These are phyloP conservation scores for Pichia sp. DNA, from an alignment of 1,139 yeast genomes.

Conservation along the genomic window DNA sequence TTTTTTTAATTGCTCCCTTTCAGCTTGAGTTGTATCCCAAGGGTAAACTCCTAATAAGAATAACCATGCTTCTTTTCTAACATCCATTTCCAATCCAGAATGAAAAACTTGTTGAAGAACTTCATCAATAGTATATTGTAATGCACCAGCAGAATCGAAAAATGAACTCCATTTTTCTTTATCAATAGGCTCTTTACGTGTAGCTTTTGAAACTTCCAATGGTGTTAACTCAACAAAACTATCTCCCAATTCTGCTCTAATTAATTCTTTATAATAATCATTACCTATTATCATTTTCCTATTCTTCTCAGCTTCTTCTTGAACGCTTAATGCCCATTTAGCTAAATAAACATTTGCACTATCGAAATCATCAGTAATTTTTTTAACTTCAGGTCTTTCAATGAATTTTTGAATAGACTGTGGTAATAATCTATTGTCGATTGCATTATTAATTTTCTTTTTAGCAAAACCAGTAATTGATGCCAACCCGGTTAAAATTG, in stretches of 20 bases:
- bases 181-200: constrained; percentile 60
- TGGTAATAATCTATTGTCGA: constrained; percentile 46
- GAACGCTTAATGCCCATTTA: constrained; percentile 94
- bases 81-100: constrained; percentile 63
- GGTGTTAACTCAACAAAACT: constrained; percentile 48
- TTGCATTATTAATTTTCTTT: constrained; percentile 55
- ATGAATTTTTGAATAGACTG: constrained; percentile 57
- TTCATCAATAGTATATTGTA: constrained; percentile 66
- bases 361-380: constrained; percentile 84
- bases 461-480: constrained; percentile 66
- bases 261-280: constrained; percentile 50
- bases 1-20: constrained; percentile 51
- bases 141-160: constrained; percentile 73
- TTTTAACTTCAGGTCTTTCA: constrained; percentile 71
- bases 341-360: constrained; percentile 88
- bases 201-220: constrained; percentile 52
- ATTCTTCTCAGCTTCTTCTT: constrained; percentile 81
- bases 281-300: constrained; percentile 55
- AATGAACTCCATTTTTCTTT: constrained; percentile 78
- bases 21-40: constrained; percentile 76
- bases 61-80: constrained; percentile 77
- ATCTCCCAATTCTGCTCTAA: constrained; percentile 66
- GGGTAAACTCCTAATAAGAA: constrained; percentile 78
- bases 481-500: constrained; percentile 76
- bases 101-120: constrained; percentile 80